Evolutionary conservation across 2,329 filamentous ascomycete genomes (phyloP), one percentile per base, ranked within the genome.

Genomic region (Coniochaeta hoffmannii): DNA sequence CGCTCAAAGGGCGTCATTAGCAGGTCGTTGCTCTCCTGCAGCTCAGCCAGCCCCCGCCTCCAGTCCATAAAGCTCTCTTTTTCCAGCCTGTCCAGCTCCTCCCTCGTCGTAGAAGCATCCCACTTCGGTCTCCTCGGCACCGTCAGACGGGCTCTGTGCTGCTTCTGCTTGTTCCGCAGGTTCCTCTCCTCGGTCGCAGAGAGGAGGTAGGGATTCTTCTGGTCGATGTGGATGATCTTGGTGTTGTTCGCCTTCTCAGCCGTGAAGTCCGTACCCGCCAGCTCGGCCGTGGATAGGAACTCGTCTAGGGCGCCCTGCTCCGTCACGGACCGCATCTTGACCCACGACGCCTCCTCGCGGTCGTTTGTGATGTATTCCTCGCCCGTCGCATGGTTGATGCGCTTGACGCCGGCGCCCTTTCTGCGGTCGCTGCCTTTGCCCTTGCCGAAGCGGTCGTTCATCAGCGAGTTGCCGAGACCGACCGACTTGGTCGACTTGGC

Each of bases 171-270:
- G 64, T 83, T 85, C 53, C 90, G 74, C 19, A 89, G 80, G 10
- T 81, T 83, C 63, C 86, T 80, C 77, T 99, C 92, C 69, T 99
- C 93, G 26, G 85, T 81, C 0, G 88, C 85, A 0, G 90, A 93
- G 17, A 99, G 78, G 5, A 99, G 77, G 65, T 93, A 99, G 0
- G 94, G 94, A 71, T 99, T 99, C 75, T 88, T 90, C 74, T 97
- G 92, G 70, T 97, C 91, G 62, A 87, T 87, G 70, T 99, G 94
- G 63, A 99, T 97, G 69, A 99, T 97, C 77, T 97, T 97, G 73
- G 97, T 89, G 68, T 95, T 97, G 75, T 93, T 97, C 83, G 96
- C 89, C 81, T 97, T 97, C 77, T 97, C 92, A 28, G 94, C 95
- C 1, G 93, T 97, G 72, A 99, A 99, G 70, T 99, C 94, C 62